Evolutionary conservation across 768 basidiomycete genomes (phyloP).

Genomic region (Leccinum obscurum): DNA sequence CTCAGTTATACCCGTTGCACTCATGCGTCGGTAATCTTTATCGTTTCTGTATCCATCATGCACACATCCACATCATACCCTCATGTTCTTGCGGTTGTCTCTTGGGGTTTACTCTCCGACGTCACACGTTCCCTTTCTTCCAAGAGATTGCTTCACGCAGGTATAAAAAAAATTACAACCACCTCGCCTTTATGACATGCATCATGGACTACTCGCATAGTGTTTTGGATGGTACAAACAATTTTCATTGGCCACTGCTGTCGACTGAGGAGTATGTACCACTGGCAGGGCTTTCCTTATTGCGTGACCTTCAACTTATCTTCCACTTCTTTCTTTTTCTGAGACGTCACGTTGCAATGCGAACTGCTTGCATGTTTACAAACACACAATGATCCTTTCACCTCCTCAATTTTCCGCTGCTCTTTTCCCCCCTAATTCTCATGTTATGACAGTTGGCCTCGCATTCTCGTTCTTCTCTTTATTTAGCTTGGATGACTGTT

Average conservation of each 20-base stretch:
- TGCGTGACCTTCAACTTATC: conserved; percentile 23
- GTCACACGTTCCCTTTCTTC: conserved; percentile 16
- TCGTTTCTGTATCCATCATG: conserved; percentile 37
- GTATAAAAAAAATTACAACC: conserved; percentile 18
- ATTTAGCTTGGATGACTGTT: conserved; percentile 21
- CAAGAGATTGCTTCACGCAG: conserved; percentile 20
- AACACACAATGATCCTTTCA: neutral
- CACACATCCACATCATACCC: conserved; percentile 31
- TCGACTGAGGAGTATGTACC: conserved; percentile 19
- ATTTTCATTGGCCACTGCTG: conserved; percentile 11
- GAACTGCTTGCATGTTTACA: conserved; percentile 7
- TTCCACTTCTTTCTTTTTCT: conserved; percentile 9
- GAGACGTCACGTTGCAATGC: conserved; percentile 4
- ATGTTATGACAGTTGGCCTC: conserved; percentile 13
- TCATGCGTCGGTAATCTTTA: conserved; percentile 32
- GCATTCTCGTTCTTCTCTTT: conserved; percentile 6
- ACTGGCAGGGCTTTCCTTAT: conserved; percentile 26
- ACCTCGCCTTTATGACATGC: conserved; percentile 27
- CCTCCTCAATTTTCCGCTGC: conserved; percentile 11
- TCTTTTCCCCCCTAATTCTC: conserved; percentile 6
- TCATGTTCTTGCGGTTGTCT: conserved; percentile 19
- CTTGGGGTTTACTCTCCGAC: conserved; percentile 17
- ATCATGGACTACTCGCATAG: conserved; percentile 30
- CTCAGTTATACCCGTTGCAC: conserved; percentile 28
- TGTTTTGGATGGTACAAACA: conserved; percentile 21